phyloP scores from a whole-genome alignment of 208 protist genomes.

The Angomonas ambiguus region DNA sequence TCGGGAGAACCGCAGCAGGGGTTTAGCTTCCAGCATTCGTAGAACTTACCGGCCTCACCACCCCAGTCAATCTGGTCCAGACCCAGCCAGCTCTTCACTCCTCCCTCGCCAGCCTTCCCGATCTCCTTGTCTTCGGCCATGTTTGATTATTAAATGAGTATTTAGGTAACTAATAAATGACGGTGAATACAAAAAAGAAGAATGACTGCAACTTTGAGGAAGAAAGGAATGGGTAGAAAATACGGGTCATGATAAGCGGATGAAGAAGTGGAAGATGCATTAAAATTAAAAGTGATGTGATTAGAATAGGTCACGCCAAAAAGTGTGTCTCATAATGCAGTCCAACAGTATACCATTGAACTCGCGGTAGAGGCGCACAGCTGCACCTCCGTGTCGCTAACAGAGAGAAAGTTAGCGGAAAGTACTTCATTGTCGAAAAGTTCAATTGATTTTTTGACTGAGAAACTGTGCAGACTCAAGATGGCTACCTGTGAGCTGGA shows the following conservation, averaged over 20 bases:
- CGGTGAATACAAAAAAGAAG: neutral
- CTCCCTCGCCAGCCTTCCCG: conserved; percentile 8
- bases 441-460: neutral
- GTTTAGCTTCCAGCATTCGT: conserved; percentile 56
- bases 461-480: neutral
- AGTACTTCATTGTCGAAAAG: neutral
- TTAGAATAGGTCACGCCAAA: neutral
- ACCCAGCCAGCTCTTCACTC: conserved; percentile 17
- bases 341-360: conserved; percentile 2
- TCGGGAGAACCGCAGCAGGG: conserved; percentile 61
- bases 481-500: neutral
- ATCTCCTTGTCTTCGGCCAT: conserved; percentile 16
- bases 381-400: neutral
- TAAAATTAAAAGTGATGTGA: conserved; percentile 1
- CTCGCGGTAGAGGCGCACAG: neutral
- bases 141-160: neutral
- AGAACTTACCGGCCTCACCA: conserved; percentile 47
- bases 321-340: neutral
- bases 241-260: neutral
- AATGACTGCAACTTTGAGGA: neutral
- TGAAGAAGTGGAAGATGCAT: neutral
- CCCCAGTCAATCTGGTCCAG: conserved; percentile 47
- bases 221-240: conserved; percentile 15
- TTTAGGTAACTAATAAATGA: neutral
- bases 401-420: neutral